Evolutionary conservation across 495 filamentous ascomycete species (phyloP), one percentile per base, ranked within the genome.

Genomic region (Xylaria sp.): DNA sequence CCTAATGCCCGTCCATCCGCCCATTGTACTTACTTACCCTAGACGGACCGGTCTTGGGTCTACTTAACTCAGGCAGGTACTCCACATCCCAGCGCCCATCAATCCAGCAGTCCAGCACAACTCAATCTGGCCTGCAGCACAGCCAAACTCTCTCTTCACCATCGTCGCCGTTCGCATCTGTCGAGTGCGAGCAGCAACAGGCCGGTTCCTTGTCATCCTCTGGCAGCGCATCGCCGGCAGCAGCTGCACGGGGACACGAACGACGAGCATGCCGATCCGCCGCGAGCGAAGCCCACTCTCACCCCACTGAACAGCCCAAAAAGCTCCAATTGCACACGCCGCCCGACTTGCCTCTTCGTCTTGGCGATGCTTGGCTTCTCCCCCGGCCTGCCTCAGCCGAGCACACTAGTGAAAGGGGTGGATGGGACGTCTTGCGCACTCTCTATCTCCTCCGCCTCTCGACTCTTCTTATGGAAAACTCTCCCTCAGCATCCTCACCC

Each of bases 281-380:
- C 48, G 40, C 33, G 14, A 35, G 26, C 48, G 64, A 55, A 67
- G 64, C 46, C 57, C 68, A 70, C 68, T 52, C 46, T 5, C 44
- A 62, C 68, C 58, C 68, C 67, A 69, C 67, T 37, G 43, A 24
- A 11, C 7, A 26, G 67, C 46, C 24, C 19, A 43, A 46, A 43
- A 46, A 63, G 35, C 68, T 63, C 61, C 68, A 61, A 70, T 61
- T 43, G 68, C 61, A 67, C 33, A 19, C 64, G 46, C 35, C 64
- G 21, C 17, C 59, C 17, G 17, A 53, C 59, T 70, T 21, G 68
- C 68, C 68, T 70, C 61, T 37, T 70, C 58, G 68, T 61, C 68
- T 70, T 70, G 68, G 68, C 68, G 68, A 52, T 70, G 58, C 68
- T 70, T 70, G 68, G 68, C 64, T 11, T 29, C 68, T 52, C 44